Base-by-base conservation (phyloP, 1,139 yeast genomes). In the Kodamaea suecica region DNA sequence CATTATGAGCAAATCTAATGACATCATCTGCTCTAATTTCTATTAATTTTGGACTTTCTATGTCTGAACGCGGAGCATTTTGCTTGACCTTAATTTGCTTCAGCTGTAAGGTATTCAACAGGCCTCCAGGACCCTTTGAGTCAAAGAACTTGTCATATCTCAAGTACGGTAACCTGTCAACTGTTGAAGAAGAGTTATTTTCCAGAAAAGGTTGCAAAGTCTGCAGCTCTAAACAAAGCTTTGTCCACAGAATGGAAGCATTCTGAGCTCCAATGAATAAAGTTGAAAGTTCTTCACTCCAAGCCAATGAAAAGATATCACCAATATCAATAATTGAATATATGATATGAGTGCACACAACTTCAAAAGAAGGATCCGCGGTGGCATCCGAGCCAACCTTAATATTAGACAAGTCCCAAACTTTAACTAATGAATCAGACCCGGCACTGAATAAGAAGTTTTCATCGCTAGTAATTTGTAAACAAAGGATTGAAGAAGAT, bases 211-310 rank as follows among this genome's bases (percentile, higher is more conserved):
- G 34, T 19, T 9, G 29, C n/a, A 29, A 23, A 5, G 15, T 32
- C 13, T 4, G 34, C 11, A 11, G 17, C 19, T 23, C 23, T 26
- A 46, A 37, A 5, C 49, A 44, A 16, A 76, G 53, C 24, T 59
- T 61, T 43, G 86, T 78, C 81, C 86, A 90, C 27, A 86, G 74
- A 15, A 92, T 74, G 1, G 92, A 76, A 1, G 97, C 96, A 54
- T 90, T 90, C 56, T 92, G 97, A 8, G 95, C 82, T 1, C 98
- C 98, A 47, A 87, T 76, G 45, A 81, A 86, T 8, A 92, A 63
- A 0, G 87, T 76, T 32, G 78, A 73, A 10, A 75, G 56, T 1
- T 61, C 48, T 14, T 77, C 77, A 20, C 82, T 73, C 79, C 94
- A 87, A 4, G 80, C 75, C 23, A 92, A 63, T 4, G 95, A 83